Percentiles rank a stretch among this genome's conserved stretches.
Evolutionary conservation across 164 flowering plant genomes (phyloP).

Genomic region (Vitis vinifera): ASM3070453v1 NC_081818.1:28947001-28947500

Average conservation of each 20-base stretch:
- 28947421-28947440: too few relatives aligned
- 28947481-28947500: too few relatives aligned
- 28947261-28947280: conserved; percentile 98
- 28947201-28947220: conserved; percentile 96
- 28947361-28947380: neutral
- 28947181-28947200: conserved; percentile 10
- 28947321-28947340: too few relatives aligned
- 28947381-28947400: too few relatives aligned
- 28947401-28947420: too few relatives aligned
- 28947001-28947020: neutral
- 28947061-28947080: neutral
- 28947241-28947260: conserved; percentile 90
- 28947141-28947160: too few relatives aligned
- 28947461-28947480: too few relatives aligned
- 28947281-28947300: conserved; percentile 4
- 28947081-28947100: neutral
- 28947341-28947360: neutral
- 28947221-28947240: conserved; percentile 98
- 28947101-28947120: conserved; percentile 1
- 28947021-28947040: neutral
- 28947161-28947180: too few relatives aligned
- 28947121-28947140: too few relatives aligned
- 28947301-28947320: neutral
- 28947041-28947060: neutral
- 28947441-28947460: too few relatives aligned